phyloP scores from a whole-genome alignment of 495 filamentous ascomycete genomes.

The Hypoxylon cercidicola region DNA sequence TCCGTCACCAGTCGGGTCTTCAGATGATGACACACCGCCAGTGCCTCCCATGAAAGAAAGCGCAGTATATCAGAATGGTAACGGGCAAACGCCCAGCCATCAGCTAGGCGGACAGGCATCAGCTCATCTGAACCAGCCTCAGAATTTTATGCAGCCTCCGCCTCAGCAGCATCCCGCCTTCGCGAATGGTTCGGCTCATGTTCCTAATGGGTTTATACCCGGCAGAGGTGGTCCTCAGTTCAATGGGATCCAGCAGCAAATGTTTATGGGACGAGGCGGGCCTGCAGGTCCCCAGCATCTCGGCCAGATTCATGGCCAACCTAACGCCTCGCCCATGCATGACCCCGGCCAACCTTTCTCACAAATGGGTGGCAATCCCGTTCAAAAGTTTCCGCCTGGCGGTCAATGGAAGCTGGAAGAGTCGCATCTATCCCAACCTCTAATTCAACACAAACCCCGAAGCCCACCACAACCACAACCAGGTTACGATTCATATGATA shows the following conservation, averaged over 20 bases:
- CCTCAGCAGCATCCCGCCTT: conserved; percentile 30
- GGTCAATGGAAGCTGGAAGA: conserved; percentile 57
- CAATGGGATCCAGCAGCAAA: conserved; percentile 35
- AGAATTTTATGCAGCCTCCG: conserved; percentile 30
- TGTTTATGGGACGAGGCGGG: conserved; percentile 41
- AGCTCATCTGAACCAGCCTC: conserved; percentile 22
- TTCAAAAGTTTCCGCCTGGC: conserved; percentile 39
- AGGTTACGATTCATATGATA: conserved; percentile 51
- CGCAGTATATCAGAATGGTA: conserved; percentile 32
- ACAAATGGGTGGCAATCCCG: conserved; percentile 36
- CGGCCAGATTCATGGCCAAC: conserved; percentile 20
- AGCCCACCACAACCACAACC: conserved; percentile 48
- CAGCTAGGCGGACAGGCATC: conserved; percentile 7
- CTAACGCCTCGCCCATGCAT: conserved; percentile 27
- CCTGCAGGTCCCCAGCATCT: conserved; percentile 24
- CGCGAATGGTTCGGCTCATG: conserved; percentile 23
- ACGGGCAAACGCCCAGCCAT: conserved; percentile 36
- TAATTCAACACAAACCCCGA: conserved; percentile 51
- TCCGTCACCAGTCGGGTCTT: conserved; percentile 42
- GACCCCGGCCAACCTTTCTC: conserved; percentile 35
- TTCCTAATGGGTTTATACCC: conserved; percentile 42
- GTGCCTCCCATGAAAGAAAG: conserved; percentile 30
- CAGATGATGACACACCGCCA: conserved; percentile 38
- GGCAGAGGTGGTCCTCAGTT: conserved; percentile 37
- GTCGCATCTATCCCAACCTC: conserved; percentile 56